Evolutionary conservation across 2,329 filamentous ascomycete genomes (phyloP).

Genomic region (Colletotrichum sp.): DNA sequence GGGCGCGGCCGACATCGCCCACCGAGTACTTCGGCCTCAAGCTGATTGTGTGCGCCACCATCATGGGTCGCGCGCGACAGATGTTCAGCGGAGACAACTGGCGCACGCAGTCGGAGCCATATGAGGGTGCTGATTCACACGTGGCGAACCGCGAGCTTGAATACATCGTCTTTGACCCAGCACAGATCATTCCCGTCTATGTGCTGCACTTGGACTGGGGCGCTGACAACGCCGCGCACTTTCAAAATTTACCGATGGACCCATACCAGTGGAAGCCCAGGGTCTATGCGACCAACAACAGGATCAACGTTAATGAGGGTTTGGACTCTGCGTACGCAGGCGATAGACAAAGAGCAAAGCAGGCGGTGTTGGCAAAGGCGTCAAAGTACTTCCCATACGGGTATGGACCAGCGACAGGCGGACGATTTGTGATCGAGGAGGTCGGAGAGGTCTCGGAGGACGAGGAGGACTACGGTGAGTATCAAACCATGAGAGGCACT

Average conservation of each 20-base stretch:
- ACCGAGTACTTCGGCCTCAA: conserved; percentile 41
- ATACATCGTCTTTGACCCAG: conserved; percentile 48
- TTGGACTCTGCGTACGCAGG: conserved; percentile 27
- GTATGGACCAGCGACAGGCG: conserved; percentile 46
- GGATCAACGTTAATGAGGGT: conserved; percentile 21
- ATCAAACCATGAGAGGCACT: conserved; percentile 32
- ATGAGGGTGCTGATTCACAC: conserved; percentile 39
- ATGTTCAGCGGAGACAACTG: conserved; percentile 33
- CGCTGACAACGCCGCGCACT: conserved; percentile 32
- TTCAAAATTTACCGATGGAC: conserved; percentile 18
- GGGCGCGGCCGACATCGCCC: conserved; percentile 30
- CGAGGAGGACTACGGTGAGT: conserved; percentile 48
- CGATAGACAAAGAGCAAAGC: conserved; percentile 39
- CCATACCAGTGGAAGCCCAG: conserved; percentile 17
- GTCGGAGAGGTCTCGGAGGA: conserved; percentile 46
- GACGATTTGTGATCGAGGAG: conserved; percentile 49
- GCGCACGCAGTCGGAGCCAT: conserved; percentile 26
- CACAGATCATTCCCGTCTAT: conserved; percentile 49
- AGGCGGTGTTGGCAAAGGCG: conserved; percentile 42
- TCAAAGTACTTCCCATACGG: conserved; percentile 53
- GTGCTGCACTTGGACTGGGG: conserved; percentile 50
- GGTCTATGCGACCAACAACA: conserved; percentile 9
- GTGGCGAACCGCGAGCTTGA: conserved; percentile 40
- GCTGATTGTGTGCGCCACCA: conserved; percentile 47
- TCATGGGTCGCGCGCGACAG: conserved; percentile 46